Evolutionary conservation across 805 yeast species (phyloP), one percentile per base, ranked within the genome.

Genomic region (Metschnikowia continentalis): DNA sequence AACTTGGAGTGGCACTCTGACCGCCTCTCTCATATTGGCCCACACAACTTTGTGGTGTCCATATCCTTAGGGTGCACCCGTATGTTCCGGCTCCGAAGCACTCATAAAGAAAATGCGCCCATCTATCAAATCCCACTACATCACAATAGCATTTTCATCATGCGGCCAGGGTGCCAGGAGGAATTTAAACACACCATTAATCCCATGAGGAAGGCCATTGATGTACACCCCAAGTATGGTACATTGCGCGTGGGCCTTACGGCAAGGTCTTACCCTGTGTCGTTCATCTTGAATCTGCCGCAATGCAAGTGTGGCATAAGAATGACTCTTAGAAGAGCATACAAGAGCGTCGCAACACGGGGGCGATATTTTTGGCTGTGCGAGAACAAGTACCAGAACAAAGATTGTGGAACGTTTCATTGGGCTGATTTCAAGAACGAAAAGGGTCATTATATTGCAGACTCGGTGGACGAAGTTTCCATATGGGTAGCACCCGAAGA

Each of bases 121-220:
- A 61, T 80, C 22, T 72, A 75, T 61, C 68, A 86, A 30, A 71
- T 84, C 1, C 84, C 82, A n/a, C 61, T 84, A 2, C 86, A 88
- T 0, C 90, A 88, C 62, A 88, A 88, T 60, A 76, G 88, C 7
- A 63, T 88, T 36, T 59, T 87, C 2, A 66, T 88, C 2, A 87
- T 88, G 95, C 82, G 84, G 52, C 86, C 89, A 1, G 90, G 89
- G 0, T 83, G 88, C 54, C 96, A 88, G 62, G 96, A 88, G 55
- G 80, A 79, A 46, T 88, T 68, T 62, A 86, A 82, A 59, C 96
- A 88, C 60, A 71, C 82, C 52, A 80, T 88, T 0, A 79, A 79
- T 4, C 71, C 82, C 0, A 65, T 75, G 38, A 62, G 66, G 5
- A 67, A 67, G 51, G 56, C 65, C 6, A 64, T 81, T 2, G 69